A percentile compares a stretch with the other conserved stretches of the same genome.
Evolutionary conservation across 495 filamentous ascomycete genomes (phyloP).

Genomic region (Trichodelitschia bisporula): DNA sequence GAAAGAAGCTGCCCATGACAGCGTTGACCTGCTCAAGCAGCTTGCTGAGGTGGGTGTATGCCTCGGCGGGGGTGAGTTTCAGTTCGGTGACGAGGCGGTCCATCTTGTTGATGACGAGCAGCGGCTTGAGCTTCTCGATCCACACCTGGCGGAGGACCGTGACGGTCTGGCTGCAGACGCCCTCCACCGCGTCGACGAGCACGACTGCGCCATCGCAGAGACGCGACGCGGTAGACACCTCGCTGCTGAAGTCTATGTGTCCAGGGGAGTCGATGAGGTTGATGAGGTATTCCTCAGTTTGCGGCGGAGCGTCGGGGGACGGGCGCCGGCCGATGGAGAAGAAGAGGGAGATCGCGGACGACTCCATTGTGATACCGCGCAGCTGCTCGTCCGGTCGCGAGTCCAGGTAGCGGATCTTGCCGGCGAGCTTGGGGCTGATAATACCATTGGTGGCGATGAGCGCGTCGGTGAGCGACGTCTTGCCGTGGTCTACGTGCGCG

Average conservation of each 20-base stretch:
- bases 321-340: constrained; percentile 60
- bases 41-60: constrained; percentile 71
- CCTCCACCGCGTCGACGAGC: constrained; percentile 93
- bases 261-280: constrained; percentile 97
- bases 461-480: constrained; percentile 90
- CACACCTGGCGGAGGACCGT: constrained; percentile 89
- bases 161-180: constrained; percentile 94
- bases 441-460: constrained; percentile 98
- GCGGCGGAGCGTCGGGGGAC: constrained; percentile 38
- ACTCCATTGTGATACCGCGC: constrained; percentile 98
- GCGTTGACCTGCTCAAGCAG: constrained; percentile 91
- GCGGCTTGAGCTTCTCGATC: constrained; percentile 84
- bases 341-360: constrained; percentile 88
- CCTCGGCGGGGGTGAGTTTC: constrained; percentile 74
- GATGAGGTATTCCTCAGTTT: constrained; percentile 72
- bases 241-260: constrained; percentile 96
- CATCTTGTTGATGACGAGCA: constrained; percentile 96
- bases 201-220: constrained; percentile 89
- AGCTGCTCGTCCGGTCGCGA: constrained; percentile 92
- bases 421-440: constrained; percentile 89
- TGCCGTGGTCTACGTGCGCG: constrained; percentile 95
- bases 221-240: constrained; percentile 87
- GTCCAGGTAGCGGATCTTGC: constrained; percentile 94
- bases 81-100: constrained; percentile 82
- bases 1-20: constrained; percentile 90